These are phyloP conservation scores for Coffea eugenioides DNA, from an alignment of 257 asterid genomes.

Conservation along the genomic window DNA sequence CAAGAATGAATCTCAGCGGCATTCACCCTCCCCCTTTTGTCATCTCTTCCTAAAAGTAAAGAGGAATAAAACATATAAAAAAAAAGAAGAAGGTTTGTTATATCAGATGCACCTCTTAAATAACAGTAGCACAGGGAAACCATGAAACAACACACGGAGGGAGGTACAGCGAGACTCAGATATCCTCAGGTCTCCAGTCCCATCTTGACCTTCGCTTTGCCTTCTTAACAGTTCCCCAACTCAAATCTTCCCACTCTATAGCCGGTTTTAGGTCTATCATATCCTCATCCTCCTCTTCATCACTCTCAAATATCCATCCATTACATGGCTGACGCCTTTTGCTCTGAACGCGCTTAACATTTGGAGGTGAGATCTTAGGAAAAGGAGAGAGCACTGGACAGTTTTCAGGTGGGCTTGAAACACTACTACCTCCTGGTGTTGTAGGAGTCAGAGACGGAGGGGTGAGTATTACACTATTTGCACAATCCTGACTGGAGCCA, in stretches of 20 bases:
- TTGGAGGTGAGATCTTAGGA: background rate
- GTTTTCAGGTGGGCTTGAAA: background rate
- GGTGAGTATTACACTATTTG: background rate
- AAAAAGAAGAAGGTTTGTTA: background rate
- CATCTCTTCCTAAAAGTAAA: no score
- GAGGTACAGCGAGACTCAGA: background rate
- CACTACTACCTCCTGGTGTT: background rate
- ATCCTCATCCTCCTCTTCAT: slow-evolving; percentile 32
- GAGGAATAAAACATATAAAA: no score
- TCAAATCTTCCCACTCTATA: background rate
- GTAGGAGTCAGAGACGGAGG: background rate
- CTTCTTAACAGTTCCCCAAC: background rate
- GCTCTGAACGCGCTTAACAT: background rate
- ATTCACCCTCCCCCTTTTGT: no score
- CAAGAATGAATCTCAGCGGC: no score
- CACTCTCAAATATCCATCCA: slow-evolving; percentile 53
- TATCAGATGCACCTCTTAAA: background rate
- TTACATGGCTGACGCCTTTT: slow-evolving; percentile 37
- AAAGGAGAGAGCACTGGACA: slow-evolving; percentile 3
- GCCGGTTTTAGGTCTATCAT: slow-evolving; percentile 26
- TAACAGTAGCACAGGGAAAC: background rate
- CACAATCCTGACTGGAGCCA: background rate
- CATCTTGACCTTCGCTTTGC: slow-evolving; percentile 37
- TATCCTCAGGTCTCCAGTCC: slow-evolving; percentile 32
- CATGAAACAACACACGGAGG: background rate